Conservation (phyloP, 441 rosid genomes). For the Mallotus repandus region DNA sequence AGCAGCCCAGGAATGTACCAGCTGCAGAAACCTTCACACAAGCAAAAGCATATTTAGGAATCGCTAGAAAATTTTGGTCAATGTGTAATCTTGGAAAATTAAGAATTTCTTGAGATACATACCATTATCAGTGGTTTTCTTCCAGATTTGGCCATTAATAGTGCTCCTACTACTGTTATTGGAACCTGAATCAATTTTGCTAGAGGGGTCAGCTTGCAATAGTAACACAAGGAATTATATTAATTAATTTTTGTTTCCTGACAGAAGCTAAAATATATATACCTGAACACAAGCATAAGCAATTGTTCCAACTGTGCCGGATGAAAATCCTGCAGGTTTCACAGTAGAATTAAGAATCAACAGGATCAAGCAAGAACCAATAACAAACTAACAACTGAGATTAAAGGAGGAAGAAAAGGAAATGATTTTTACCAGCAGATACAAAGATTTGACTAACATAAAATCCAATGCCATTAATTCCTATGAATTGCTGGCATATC, state of each 20-base stretch:
- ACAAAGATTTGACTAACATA: constrained; percentile 86
- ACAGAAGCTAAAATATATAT: background rate
- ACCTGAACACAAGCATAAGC: constrained; percentile 86
- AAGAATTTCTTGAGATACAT: constrained; percentile 5
- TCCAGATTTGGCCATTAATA: constrained; percentile 74
- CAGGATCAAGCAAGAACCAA: background rate
- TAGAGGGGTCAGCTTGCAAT: background rate
- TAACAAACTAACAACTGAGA: background rate
- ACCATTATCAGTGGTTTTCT: constrained; percentile 92
- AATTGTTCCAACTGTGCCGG: constrained; percentile 75
- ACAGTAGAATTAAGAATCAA: background rate
- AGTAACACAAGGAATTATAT: background rate
- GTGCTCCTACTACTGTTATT: constrained; percentile 68
- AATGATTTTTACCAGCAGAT: constrained; percentile 58
- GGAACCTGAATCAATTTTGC: constrained; percentile 53
- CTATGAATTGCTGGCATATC: constrained; percentile 83
- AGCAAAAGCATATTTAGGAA: constrained; percentile 3
- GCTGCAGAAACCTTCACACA: constrained; percentile 60
- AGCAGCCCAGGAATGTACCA: constrained; percentile 76
- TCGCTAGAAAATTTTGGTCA: background rate
- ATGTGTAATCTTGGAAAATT: background rate
- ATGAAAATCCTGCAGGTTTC: constrained; percentile 59
- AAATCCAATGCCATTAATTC: constrained; percentile 79
- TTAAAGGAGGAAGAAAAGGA: background rate
- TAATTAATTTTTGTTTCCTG: background rate